Evolutionary conservation across 371 early-diverging fungal genomes (phyloP).

Genomic region (Umbelopsis sp.): DNA sequence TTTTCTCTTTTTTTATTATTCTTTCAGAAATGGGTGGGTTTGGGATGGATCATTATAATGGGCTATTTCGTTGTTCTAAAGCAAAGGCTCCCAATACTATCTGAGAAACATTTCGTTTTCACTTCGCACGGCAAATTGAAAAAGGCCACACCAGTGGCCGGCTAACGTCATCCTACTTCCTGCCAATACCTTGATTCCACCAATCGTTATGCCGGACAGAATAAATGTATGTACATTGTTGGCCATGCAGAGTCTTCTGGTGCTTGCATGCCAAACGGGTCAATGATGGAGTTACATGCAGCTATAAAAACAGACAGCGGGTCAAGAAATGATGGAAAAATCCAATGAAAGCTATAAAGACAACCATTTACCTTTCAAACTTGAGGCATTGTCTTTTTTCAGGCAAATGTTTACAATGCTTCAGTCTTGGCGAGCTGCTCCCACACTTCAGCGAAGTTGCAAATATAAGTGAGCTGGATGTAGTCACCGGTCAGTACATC

Average conservation of each 20-base stretch:
- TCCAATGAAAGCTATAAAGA: not conserved
- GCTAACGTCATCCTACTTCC: conserved; percentile 88
- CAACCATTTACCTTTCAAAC: conserved; percentile 54
- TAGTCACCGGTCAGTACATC: conserved; percentile 88
- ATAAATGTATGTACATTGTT: conserved; percentile 84
- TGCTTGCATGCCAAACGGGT: conserved; percentile 86
- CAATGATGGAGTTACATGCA: conserved; percentile 69
- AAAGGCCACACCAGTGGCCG: conserved; percentile 85
- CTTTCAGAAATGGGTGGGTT: not conserved
- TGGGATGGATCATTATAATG: not conserved
- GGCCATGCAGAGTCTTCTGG: conserved; percentile 72
- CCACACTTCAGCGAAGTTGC: conserved; percentile 79
- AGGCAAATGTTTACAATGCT: conserved; percentile 86
- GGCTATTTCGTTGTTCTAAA: conserved; percentile 21
- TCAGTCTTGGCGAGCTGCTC: conserved; percentile 73
- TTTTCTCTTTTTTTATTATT: conserved; percentile 4
- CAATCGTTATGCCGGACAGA: conserved; percentile 86
- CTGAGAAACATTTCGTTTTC: conserved; percentile 68
- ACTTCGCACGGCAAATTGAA: conserved; percentile 84
- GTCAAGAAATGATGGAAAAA: conserved; percentile 15
- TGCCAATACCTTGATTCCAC: conserved; percentile 73
- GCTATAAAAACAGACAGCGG: conserved; percentile 36
- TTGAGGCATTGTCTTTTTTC: conserved; percentile 67
- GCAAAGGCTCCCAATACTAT: conserved; percentile 79
- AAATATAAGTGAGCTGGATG: conserved; percentile 82